phyloP scores from a whole-genome alignment of 768 basidiomycete species.

The Phaffia australis region DNA sequence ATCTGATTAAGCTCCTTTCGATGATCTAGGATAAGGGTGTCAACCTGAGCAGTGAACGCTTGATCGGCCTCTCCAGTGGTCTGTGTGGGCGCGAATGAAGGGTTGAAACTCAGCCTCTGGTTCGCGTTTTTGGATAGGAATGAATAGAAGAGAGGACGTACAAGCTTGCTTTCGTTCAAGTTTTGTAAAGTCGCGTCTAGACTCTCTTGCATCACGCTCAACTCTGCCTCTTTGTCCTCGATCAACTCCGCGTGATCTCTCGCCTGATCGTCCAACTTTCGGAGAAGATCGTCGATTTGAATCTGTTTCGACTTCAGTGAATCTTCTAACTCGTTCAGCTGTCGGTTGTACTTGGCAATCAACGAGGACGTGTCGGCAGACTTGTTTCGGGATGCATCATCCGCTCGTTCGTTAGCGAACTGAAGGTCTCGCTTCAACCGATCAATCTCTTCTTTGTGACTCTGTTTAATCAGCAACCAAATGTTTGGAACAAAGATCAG shows the following conservation, averaged over 20 bases:
- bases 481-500: conserved; percentile 6
- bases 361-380: conserved; percentile 82
- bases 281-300: conserved; percentile 85
- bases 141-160: conserved; percentile 32
- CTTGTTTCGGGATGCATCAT: conserved; percentile 81
- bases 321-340: conserved; percentile 91
- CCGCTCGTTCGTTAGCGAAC: conserved; percentile 96
- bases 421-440: conserved; percentile 79
- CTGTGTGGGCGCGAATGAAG: conserved; percentile 41
- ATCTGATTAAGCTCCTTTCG: conserved; percentile 96
- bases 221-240: conserved; percentile 96
- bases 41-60: conserved; percentile 92
- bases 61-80: conserved; percentile 73
- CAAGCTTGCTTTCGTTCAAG: conserved; percentile 75
- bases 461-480: conserved; percentile 36
- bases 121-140: background rate
- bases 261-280: conserved; percentile 62
- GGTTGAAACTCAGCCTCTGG: background rate
- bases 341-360: conserved; percentile 86
- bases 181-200: conserved; percentile 86
- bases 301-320: conserved; percentile 91
- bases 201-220: conserved; percentile 85
- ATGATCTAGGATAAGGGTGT: conserved; percentile 89
- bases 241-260: conserved; percentile 68
- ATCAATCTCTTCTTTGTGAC: conserved; percentile 90